phyloP scores from a whole-genome alignment of 257 asterid species.

The Rauvolfia tetraphylla region DNA sequence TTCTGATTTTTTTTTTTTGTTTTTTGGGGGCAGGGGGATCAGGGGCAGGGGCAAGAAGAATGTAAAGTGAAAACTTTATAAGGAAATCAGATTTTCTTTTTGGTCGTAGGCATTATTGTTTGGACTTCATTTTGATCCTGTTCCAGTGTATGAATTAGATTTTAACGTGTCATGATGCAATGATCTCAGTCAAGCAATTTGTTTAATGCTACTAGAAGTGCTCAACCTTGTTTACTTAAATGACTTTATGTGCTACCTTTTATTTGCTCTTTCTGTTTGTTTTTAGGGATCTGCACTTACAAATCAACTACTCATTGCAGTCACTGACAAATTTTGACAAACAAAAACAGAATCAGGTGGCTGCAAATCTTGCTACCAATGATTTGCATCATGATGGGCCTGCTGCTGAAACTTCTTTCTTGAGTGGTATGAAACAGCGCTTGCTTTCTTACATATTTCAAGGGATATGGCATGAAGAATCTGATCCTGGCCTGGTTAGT shows the following conservation, averaged over 20 bases:
- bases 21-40: too few species aligned
- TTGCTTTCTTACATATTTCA: slow-evolving; percentile 87
- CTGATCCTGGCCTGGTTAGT: slow-evolving; percentile 71
- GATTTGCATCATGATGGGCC: slow-evolving; percentile 41
- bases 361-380: slow-evolving; percentile 44
- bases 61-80: too few species aligned
- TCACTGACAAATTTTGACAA: slow-evolving; percentile 39
- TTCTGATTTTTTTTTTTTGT: too few species aligned
- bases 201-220: not conserved
- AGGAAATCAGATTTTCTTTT: too few species aligned
- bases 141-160: not conserved
- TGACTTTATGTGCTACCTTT: not conserved
- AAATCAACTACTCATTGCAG: slow-evolving; percentile 28
- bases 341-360: slow-evolving; percentile 35
- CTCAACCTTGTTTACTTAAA: not conserved
- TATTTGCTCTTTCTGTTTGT: slow-evolving; percentile 9
- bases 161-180: not conserved
- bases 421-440: slow-evolving; percentile 88
- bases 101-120: not conserved
- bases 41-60: too few species aligned
- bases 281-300: slow-evolving; percentile 14
- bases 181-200: not conserved
- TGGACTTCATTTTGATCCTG: not conserved
- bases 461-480: slow-evolving; percentile 93
- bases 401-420: slow-evolving; percentile 48